Evolutionary conservation across 495 filamentous ascomycete species (phyloP).

Genomic region (Hamigera avellanea): DNA sequence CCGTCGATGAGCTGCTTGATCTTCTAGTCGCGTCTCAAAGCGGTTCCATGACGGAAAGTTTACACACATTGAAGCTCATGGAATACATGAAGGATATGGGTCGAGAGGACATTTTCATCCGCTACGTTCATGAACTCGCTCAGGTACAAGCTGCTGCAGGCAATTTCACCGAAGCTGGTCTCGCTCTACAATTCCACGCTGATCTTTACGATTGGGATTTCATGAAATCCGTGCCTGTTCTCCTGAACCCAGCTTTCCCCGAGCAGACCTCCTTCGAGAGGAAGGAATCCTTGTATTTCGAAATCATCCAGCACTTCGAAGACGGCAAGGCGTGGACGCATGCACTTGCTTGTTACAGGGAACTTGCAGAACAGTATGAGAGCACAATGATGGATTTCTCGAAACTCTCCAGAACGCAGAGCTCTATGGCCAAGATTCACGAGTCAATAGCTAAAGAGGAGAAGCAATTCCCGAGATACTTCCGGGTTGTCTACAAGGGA

Average conservation of each 20-base stretch:
- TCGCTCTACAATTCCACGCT: conserved; percentile 82
- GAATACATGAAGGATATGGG: conserved; percentile 96
- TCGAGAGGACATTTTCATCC: conserved; percentile 92
- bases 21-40: conserved; percentile 88
- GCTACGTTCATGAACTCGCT: conserved; percentile 91
- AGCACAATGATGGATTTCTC: conserved; percentile 79
- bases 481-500: conserved; percentile 83
- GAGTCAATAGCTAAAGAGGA: conserved; percentile 76
- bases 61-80: conserved; percentile 86
- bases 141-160: conserved; percentile 60
- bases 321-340: conserved; percentile 86
- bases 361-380: conserved; percentile 84
- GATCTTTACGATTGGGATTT: conserved; percentile 91
- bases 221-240: conserved; percentile 48
- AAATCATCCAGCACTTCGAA: conserved; percentile 90
- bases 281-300: conserved; percentile 84
- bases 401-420: conserved; percentile 78
- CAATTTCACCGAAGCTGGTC: conserved; percentile 82
- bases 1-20: conserved; percentile 82
- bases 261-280: conserved; percentile 85
- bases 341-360: conserved; percentile 81
- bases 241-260: conserved; percentile 64
- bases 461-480: conserved; percentile 70
- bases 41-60: conserved; percentile 63
- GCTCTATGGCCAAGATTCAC: conserved; percentile 88